Evolutionary conservation across 1,284 basidiomycete genomes (phyloP).

Genomic region (Cystobasidium slooffiae): DNA sequence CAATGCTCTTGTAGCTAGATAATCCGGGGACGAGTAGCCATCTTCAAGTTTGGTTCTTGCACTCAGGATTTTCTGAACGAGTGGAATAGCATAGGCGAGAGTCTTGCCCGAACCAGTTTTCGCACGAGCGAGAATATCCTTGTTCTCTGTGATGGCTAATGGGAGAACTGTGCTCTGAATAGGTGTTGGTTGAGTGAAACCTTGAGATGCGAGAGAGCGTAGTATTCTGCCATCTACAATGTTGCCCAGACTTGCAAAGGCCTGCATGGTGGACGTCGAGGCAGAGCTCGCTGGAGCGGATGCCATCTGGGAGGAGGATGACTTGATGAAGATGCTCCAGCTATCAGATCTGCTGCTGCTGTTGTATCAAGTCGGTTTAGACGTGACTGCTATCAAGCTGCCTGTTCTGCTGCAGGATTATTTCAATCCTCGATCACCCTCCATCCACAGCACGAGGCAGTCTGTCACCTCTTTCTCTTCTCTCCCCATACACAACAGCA

Average conservation of each 20-base stretch:
- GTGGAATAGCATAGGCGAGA: constrained; percentile 88
- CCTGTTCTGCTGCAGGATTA: constrained; percentile 13
- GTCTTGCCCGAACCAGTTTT: constrained; percentile 98
- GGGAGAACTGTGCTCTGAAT: constrained; percentile 91
- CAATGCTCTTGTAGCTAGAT: constrained; percentile 72
- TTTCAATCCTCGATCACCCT: neutral
- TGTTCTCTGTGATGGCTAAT: constrained; percentile 76
- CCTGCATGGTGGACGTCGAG: constrained; percentile 23
- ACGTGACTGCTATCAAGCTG: neutral
- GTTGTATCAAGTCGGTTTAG: neutral
- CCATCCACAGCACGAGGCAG: too few species aligned
- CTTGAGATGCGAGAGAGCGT: constrained; percentile 78
- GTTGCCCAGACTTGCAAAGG: constrained; percentile 46
- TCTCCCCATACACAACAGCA: neutral
- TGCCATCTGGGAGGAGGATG: neutral
- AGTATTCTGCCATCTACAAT: constrained; percentile 67
- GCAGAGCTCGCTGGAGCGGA: neutral
- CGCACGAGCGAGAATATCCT: constrained; percentile 90
- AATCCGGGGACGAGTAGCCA: constrained; percentile 47
- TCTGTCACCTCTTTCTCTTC: neutral
- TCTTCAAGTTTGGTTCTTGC: constrained; percentile 70
- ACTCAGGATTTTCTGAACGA: constrained; percentile 85
- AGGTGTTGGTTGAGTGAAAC: constrained; percentile 85
- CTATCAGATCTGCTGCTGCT: neutral
- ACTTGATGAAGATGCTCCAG: neutral